phyloP scores from a whole-genome alignment of 2,329 filamentous ascomycete genomes.

The Hypomyces rosellus region DNA sequence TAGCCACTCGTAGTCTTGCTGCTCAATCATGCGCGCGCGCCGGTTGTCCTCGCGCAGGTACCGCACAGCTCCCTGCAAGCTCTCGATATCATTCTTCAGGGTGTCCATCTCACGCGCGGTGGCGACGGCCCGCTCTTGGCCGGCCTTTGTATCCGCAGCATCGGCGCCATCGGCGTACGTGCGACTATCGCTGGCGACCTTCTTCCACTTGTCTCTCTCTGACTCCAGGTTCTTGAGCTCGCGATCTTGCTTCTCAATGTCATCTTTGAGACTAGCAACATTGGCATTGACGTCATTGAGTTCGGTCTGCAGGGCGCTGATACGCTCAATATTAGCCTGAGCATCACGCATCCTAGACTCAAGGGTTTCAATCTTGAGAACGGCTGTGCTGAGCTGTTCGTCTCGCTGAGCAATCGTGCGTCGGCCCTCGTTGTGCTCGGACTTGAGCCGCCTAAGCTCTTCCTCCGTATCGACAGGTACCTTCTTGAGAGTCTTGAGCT shows the following conservation, averaged over 20 bases:
- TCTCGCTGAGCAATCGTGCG: slow-evolving; percentile 67
- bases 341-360: slow-evolving; percentile 83
- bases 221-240: slow-evolving; percentile 59
- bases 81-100: slow-evolving; percentile 62
- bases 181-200: slow-evolving; percentile 57
- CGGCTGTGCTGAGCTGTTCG: slow-evolving; percentile 75
- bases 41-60: slow-evolving; percentile 63
- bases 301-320: slow-evolving; percentile 57
- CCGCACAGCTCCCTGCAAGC: slow-evolving; percentile 57
- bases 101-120: slow-evolving; percentile 67
- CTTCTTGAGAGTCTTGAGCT: slow-evolving; percentile 75
- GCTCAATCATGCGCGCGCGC: slow-evolving; percentile 52
- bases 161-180: slow-evolving; percentile 49
- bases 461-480: slow-evolving; percentile 78
- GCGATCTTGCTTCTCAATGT: slow-evolving; percentile 60
- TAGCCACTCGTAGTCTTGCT: slow-evolving; percentile 52
- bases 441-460: slow-evolving; percentile 72
- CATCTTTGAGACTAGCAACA: slow-evolving; percentile 50
- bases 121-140: slow-evolving; percentile 61
- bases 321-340: slow-evolving; percentile 65
- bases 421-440: slow-evolving; percentile 72
- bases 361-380: slow-evolving; percentile 90
- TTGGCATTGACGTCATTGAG: slow-evolving; percentile 48
- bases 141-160: slow-evolving; percentile 47
- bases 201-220: slow-evolving; percentile 66